Conservation (phyloP, 768 basidiomycete species). For the Suillus occidentalis region DNA sequence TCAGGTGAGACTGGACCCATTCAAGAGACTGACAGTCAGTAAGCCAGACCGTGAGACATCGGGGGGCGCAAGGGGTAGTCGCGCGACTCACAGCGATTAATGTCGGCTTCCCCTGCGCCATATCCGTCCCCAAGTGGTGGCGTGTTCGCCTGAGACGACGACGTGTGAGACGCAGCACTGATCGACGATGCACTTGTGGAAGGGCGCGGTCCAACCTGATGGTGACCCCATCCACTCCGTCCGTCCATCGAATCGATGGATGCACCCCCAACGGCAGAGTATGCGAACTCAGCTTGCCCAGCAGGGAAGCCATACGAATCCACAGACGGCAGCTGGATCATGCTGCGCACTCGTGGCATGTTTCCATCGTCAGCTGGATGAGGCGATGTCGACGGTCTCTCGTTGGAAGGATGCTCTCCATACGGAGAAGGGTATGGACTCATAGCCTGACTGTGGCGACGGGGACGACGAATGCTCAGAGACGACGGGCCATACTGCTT, state of each 20-base stretch:
- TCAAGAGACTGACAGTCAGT: conserved; percentile 46
- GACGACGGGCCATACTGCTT: conserved; percentile 51
- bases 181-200: conserved; percentile 73
- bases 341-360: conserved; percentile 77
- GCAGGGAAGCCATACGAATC: conserved; percentile 66
- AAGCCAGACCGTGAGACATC: conserved; percentile 40
- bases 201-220: conserved; percentile 50
- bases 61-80: conserved; percentile 17
- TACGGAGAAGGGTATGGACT: conserved; percentile 87
- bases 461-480: conserved; percentile 67
- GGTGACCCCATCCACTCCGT: conserved; percentile 43
- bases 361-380: conserved; percentile 56
- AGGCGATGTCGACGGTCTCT: conserved; percentile 71
- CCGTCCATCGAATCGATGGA: conserved; percentile 40
- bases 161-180: conserved; percentile 73
- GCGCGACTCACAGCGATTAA: conserved; percentile 76
- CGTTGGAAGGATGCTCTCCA: conserved; percentile 52
- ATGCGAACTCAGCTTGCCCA: conserved; percentile 80
- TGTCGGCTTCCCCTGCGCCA: conserved; percentile 69
- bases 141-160: conserved; percentile 80
- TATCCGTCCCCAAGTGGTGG: conserved; percentile 68
- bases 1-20: conserved; percentile 70
- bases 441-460: conserved; percentile 85
- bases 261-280: conserved; percentile 57
- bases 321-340: conserved; percentile 77